Evolutionary conservation across 495 filamentous ascomycete species (phyloP).

Genomic region (Geopyxis carbonaria): DNA sequence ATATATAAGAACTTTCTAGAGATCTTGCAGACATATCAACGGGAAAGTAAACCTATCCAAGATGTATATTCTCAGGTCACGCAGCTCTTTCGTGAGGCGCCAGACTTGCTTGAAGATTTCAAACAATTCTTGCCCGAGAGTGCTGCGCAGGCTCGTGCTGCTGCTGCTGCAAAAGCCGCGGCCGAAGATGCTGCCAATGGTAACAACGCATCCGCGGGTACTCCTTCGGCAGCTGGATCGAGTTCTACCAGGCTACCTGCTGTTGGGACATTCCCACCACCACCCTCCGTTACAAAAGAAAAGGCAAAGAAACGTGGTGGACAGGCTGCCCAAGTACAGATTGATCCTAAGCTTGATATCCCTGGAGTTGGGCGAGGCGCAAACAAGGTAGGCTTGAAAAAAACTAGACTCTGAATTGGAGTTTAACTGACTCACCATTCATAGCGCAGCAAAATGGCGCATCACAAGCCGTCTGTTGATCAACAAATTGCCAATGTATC

Average conservation of each 20-base stretch:
- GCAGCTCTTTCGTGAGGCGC: slow-evolving; percentile 75
- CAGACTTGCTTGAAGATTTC: slow-evolving; percentile 95
- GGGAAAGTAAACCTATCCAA: slow-evolving; percentile 94
- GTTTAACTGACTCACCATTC: neutral
- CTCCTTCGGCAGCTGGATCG: slow-evolving; percentile 36
- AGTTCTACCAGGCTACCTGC: slow-evolving; percentile 80
- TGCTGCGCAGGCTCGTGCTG: slow-evolving; percentile 70
- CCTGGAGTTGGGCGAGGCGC: slow-evolving; percentile 17
- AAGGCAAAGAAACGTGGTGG: slow-evolving; percentile 46
- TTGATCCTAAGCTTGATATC: slow-evolving; percentile 15
- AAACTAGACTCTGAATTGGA: neutral
- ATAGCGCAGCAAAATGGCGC: slow-evolving; percentile 20
- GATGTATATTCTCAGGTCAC: slow-evolving; percentile 98
- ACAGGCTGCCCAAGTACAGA: slow-evolving; percentile 8
- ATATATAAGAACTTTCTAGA: slow-evolving; percentile 99
- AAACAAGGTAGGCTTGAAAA: slow-evolving; percentile 16
- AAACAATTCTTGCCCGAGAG: slow-evolving; percentile 98
- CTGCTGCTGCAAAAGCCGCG: slow-evolving; percentile 46
- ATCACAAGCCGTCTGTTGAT: slow-evolving; percentile 20
- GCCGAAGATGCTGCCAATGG: slow-evolving; percentile 48
- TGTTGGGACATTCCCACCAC: slow-evolving; percentile 80
- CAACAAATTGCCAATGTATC: slow-evolving; percentile 45
- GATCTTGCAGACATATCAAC: slow-evolving; percentile 95
- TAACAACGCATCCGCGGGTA: slow-evolving; percentile 33
- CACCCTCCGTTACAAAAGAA: slow-evolving; percentile 59